phyloP scores from a whole-genome alignment of 331 rosid species.

The Rhamnella rubrinervis region DNA sequence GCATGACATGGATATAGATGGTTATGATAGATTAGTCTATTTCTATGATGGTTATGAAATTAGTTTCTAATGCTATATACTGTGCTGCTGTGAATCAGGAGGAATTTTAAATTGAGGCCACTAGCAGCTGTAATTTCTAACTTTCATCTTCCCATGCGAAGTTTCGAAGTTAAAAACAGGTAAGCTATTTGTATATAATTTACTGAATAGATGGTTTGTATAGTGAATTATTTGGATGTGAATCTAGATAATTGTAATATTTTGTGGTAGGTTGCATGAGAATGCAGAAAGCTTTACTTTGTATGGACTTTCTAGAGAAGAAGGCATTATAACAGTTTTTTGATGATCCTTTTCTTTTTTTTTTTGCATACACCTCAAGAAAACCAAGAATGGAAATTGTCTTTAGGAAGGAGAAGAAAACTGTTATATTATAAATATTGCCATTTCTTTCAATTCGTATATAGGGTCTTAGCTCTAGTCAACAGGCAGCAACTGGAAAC shows the following conservation, averaged over 20 bases:
- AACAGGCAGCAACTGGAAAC: not conserved
- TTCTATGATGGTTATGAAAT: not conserved
- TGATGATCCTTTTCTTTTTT: not conserved
- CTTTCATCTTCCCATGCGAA: conserved; percentile 67
- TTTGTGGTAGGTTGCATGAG: not conserved
- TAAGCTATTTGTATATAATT: conserved; percentile 9
- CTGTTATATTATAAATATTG: not conserved
- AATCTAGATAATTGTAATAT: not conserved
- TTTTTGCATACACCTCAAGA: not conserved
- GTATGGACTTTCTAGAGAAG: not conserved
- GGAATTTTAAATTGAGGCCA: conserved; percentile 51
- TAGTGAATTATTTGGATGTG: not conserved
- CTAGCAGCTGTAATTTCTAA: conserved; percentile 48
- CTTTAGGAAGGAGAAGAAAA: not conserved
- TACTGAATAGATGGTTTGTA: not conserved
- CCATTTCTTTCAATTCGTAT: too few relatives aligned
- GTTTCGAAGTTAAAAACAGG: conserved; percentile 67
- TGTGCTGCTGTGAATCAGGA: conserved; percentile 37
- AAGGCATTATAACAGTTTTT: not conserved
- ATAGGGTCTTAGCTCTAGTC: too few relatives aligned
- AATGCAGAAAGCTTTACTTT: not conserved
- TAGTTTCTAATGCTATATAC: conserved; percentile 3
- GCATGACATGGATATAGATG: too few relatives aligned
- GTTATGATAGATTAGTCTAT: too few relatives aligned
- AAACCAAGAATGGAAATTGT: not conserved